phyloP scores from a whole-genome alignment of 768 basidiomycete genomes.

The Suillus clintonianus region DNA sequence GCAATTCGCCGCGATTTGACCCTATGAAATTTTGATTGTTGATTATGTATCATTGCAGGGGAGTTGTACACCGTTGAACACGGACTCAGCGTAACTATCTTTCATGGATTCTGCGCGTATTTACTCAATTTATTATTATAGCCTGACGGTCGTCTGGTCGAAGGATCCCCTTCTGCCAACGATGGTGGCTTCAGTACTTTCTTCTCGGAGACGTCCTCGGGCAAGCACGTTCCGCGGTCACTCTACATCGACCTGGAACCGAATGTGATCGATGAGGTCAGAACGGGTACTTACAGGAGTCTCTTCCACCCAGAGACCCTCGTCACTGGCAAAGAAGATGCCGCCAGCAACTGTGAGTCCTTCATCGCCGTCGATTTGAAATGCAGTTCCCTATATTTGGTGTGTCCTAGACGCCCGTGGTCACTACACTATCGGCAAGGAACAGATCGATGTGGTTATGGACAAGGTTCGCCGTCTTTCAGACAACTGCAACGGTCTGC shows the following conservation, averaged over 20 bases:
- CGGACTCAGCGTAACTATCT: slow-evolving; percentile 77
- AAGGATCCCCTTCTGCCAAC: slow-evolving; percentile 70
- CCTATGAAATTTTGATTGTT: slow-evolving; percentile 10
- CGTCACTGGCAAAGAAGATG: slow-evolving; percentile 98
- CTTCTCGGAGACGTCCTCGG: slow-evolving; percentile 96
- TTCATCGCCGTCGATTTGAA: background rate
- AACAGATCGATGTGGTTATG: slow-evolving; percentile 94
- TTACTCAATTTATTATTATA: slow-evolving; percentile 32
- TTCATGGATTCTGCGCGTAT: slow-evolving; percentile 16
- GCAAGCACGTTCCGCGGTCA: slow-evolving; percentile 96
- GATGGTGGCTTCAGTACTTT: slow-evolving; percentile 98
- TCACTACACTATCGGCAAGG: slow-evolving; percentile 98
- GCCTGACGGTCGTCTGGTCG: slow-evolving; percentile 93
- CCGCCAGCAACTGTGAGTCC: slow-evolving; percentile 93
- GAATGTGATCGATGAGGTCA: slow-evolving; percentile 96
- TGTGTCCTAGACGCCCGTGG: slow-evolving; percentile 81
- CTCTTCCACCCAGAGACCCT: slow-evolving; percentile 99
- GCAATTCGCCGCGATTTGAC: slow-evolving; percentile 13
- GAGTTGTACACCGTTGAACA: slow-evolving; percentile 99
- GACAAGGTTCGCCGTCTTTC: slow-evolving; percentile 93
- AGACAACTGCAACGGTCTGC: slow-evolving; percentile 95
- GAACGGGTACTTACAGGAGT: slow-evolving; percentile 91
- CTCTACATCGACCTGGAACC: slow-evolving; percentile 98
- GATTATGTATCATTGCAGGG: slow-evolving; percentile 54
- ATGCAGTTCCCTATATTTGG: slow-evolving; percentile 8